phyloP scores from a whole-genome alignment of 2,329 filamentous ascomycete species.

The Fusarium kyushuense region DNA sequence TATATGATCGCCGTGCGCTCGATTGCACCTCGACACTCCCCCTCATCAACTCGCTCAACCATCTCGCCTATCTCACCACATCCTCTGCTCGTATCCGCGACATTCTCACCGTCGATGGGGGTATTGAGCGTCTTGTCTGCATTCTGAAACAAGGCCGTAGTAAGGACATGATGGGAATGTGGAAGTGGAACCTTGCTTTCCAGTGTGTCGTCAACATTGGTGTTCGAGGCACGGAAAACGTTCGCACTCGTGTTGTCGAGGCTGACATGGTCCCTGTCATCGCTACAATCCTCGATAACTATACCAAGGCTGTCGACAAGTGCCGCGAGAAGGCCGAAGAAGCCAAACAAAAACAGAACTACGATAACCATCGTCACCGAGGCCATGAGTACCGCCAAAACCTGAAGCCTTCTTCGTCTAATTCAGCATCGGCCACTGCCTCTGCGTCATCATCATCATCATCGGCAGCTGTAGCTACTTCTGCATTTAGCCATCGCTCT shows the following conservation, averaged over 20 bases:
- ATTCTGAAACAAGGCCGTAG: slow-evolving; percentile 97
- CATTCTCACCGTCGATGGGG: slow-evolving; percentile 98
- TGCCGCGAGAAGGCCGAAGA: slow-evolving; percentile 89
- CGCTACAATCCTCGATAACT: slow-evolving; percentile 97
- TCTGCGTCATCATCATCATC: slow-evolving; percentile 53
- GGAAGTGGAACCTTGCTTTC: slow-evolving; percentile 99
- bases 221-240: slow-evolving; percentile 92
- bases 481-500: slow-evolving; percentile 64
- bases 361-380: slow-evolving; percentile 65
- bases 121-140: slow-evolving; percentile 94
- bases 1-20: slow-evolving; percentile 96
- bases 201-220: slow-evolving; percentile 99
- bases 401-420: slow-evolving; percentile 58
- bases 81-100: slow-evolving; percentile 97
- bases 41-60: slow-evolving; percentile 98
- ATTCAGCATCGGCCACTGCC: slow-evolving; percentile 50
- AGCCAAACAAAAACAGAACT: slow-evolving; percentile 76
- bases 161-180: slow-evolving; percentile 99
- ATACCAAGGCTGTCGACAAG: slow-evolving; percentile 95
- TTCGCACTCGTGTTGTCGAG: slow-evolving; percentile 94
- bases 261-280: slow-evolving; percentile 99
- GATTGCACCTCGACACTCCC: slow-evolving; percentile 98
- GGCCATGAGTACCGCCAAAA: slow-evolving; percentile 62
- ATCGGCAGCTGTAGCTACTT: slow-evolving; percentile 24
- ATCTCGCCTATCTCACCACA: slow-evolving; percentile 97